Base-by-base conservation (phyloP, 495 filamentous ascomycete genomes). In the Podospora pseudopauciseta region DNA sequence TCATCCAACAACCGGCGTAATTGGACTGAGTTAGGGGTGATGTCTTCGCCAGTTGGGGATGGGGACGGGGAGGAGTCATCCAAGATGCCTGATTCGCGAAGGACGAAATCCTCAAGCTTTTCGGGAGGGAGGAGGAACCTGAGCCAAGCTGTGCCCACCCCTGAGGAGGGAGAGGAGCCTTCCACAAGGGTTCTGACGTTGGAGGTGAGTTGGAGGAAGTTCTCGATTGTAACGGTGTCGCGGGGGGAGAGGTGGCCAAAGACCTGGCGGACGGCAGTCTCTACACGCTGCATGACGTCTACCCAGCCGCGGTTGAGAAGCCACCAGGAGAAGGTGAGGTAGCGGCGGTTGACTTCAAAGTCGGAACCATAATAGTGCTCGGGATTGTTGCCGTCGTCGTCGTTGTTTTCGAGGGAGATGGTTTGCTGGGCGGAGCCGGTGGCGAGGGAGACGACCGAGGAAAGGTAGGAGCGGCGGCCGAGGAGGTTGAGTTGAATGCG, bases 301-400 rank as follows among this genome's bases (percentile, higher is more conserved):
- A 88, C 89, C 89, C 92, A 97, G 66, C 95, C 95, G 53, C 89
- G 87, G 80, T 98, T 92, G 56, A 99, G 84, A 26, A 99, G 81
- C 95, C 95, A 98, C 96, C 96, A 99, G 75, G 91, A 94, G 78
- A 98, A 97, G 63, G 92, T 93, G 49, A 99, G 85, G 75, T 97
- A 99, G 70, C 90, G 89, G 67, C 92, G 84, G 78, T 99, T 98
- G 53, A 93, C 95, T 72, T 96, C 93, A 70, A 95, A 95, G 77
- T 98, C 95, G 72, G 89, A 91, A 5, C 93, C 92, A 76, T 96
- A 91, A 6, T 90, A 87, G 70, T 91, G 89, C 53, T 91, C 90
- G 13, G 86, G 80, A 70, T 90, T 87, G 30, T 32, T 32, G 30
- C 9, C 39, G 69, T 91, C 92, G 74, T 96, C 92, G 72, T 96